phyloP scores from a whole-genome alignment of 1,284 basidiomycete species.

The Ceratobasidium sp. region DNA sequence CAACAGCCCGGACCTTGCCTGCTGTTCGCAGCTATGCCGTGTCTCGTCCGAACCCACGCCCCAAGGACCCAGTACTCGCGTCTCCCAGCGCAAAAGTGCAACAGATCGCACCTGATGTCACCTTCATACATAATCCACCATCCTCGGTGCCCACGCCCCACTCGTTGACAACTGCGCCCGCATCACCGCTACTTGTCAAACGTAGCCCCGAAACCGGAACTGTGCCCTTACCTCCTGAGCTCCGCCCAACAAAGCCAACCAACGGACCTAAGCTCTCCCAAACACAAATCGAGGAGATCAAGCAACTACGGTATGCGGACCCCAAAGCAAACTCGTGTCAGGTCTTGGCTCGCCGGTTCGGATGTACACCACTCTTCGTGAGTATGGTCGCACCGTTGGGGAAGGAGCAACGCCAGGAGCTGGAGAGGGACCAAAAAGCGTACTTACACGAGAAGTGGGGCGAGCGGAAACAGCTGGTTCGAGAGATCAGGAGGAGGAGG shows the following conservation, averaged over 20 bases:
- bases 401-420: conserved; percentile 57
- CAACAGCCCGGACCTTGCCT: not conserved
- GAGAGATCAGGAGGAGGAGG: conserved; percentile 67
- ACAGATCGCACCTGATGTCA: conserved; percentile 66
- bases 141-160: conserved; percentile 74
- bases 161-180: conserved; percentile 72
- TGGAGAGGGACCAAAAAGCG: conserved; percentile 58
- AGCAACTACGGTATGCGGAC: conserved; percentile 63
- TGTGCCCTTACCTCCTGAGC: conserved; percentile 61
- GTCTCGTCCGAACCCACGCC: conserved; percentile 45
- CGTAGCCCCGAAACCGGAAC: conserved; percentile 50
- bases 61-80: conserved; percentile 70
- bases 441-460: conserved; percentile 67
- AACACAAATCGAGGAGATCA: conserved; percentile 66
- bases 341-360: conserved; percentile 68
- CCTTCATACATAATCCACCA: conserved; percentile 81
- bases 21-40: conserved; percentile 37
- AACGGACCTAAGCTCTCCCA: conserved; percentile 60
- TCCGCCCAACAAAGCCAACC: conserved; percentile 56
- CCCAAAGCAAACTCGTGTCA: conserved; percentile 64
- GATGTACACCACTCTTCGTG: conserved; percentile 67
- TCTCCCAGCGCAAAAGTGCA: conserved; percentile 65
- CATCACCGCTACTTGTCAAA: conserved; percentile 69
- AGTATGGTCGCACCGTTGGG: conserved; percentile 66
- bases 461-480: conserved; percentile 64